A percentile compares a stretch with the other conserved stretches of the same genome.
Conservation (phyloP, 805 yeast species). For the Henningerozyma blattae region DNA sequence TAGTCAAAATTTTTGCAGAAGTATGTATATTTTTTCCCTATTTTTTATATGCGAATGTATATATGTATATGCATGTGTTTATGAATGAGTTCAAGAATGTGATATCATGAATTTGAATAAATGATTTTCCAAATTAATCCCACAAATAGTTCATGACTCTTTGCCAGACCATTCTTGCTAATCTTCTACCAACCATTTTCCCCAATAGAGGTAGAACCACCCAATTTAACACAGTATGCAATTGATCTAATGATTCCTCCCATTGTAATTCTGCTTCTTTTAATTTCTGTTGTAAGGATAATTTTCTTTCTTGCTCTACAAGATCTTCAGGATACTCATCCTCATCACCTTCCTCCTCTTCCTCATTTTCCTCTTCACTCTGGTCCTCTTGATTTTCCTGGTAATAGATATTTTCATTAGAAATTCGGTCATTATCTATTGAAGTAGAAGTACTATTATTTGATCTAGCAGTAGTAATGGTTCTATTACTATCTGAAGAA, state of each 20-base stretch:
- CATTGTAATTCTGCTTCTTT: slow-evolving; percentile 54
- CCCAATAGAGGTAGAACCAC: slow-evolving; percentile 58
- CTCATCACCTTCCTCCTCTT: slow-evolving; percentile 1
- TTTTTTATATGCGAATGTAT: not conserved
- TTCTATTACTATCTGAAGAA: not conserved
- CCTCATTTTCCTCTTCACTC: slow-evolving; percentile 2
- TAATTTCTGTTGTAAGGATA: slow-evolving; percentile 14
- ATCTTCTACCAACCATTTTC: slow-evolving; percentile 51
- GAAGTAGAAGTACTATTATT: no score
- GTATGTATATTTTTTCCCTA: not conserved
- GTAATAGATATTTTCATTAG: slow-evolving; percentile 2
- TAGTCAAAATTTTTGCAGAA: no score
- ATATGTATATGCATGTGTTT: not conserved
- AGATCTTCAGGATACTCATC: slow-evolving; percentile 8
- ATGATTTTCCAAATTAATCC: slow-evolving; percentile 1
- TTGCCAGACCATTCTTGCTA: slow-evolving; percentile 31
- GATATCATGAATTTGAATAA: no score
- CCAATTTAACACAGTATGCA: slow-evolving; percentile 44
- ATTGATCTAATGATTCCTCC: slow-evolving; percentile 56
- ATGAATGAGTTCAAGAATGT: no score
- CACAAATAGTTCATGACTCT: slow-evolving; percentile 13
- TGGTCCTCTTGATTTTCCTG: slow-evolving; percentile 1
- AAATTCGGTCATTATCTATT: slow-evolving; percentile 1
- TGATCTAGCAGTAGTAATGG: not conserved
- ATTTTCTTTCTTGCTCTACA: no score